These are phyloP conservation scores for Tylopilus sp. DNA, from an alignment of 1,284 basidiomycete genomes.

Conservation along the genomic window DNA sequence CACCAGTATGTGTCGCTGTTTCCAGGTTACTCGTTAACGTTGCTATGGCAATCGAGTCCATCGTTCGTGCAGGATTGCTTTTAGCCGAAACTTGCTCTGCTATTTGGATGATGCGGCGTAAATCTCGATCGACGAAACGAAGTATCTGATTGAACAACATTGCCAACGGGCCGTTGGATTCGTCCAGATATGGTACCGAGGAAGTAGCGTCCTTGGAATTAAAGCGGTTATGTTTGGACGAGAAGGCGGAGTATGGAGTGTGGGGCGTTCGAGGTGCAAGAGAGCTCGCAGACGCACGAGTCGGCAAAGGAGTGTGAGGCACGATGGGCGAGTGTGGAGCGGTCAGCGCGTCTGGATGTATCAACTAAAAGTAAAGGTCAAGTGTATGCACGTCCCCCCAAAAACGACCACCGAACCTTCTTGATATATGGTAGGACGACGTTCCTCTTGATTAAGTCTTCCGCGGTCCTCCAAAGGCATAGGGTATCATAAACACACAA, in stretches of 20 bases:
- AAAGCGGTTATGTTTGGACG: conserved; percentile 47
- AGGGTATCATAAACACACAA: conserved; percentile 79
- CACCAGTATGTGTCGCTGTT: conserved; percentile 4
- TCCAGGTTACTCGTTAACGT: conserved; percentile 1
- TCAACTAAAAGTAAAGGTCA: conserved; percentile 47
- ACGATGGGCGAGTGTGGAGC: conserved; percentile 68
- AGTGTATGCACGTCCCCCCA: not conserved
- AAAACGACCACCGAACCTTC: conserved; percentile 47
- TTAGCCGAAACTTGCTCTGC: conserved; percentile 64
- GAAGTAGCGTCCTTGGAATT: conserved; percentile 29
- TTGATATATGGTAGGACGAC: conserved; percentile 71
- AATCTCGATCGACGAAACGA: conserved; percentile 69
- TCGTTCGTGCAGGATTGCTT: conserved; percentile 30
- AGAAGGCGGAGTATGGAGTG: conserved; percentile 59
- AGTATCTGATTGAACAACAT: conserved; percentile 77
- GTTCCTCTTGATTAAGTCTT: conserved; percentile 71
- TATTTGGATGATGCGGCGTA: conserved; percentile 69
- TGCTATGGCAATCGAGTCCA: conserved; percentile 11
- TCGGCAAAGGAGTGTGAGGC: conserved; percentile 56
- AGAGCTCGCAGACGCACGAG: conserved; percentile 25
- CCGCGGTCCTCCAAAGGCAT: conserved; percentile 78
- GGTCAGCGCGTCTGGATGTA: conserved; percentile 63
- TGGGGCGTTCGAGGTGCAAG: conserved; percentile 67
- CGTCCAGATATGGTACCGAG: conserved; percentile 53
- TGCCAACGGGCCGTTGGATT: conserved; percentile 61